phyloP scores from a whole-genome alignment of 2,329 filamentous ascomycete species.

The Aotearoamyces nothofagi region DNA sequence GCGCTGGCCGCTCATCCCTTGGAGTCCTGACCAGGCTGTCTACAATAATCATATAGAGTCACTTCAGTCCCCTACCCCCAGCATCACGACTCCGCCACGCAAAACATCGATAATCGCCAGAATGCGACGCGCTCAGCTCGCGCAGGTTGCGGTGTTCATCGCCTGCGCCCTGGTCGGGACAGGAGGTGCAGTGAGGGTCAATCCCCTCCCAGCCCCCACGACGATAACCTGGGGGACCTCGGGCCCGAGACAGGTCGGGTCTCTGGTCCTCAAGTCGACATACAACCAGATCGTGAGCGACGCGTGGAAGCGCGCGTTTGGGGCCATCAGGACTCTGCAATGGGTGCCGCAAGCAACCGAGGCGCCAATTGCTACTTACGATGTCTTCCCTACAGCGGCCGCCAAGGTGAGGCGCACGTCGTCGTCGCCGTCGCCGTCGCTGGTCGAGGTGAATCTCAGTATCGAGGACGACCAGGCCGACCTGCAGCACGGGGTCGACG shows the following conservation, averaged over 20 bases:
- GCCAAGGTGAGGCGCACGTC: constrained; percentile 12
- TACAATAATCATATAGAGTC: too few species aligned
- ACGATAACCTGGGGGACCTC: constrained; percentile 35
- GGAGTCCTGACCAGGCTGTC: too few species aligned
- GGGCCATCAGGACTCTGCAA: constrained; percentile 29
- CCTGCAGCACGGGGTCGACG: constrained; percentile 47
- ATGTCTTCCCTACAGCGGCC: constrained; percentile 31
- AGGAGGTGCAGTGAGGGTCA: constrained; percentile 30
- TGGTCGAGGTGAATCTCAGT: constrained; percentile 29
- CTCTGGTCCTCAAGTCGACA: constrained; percentile 23
- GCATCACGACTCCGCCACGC: too few species aligned
- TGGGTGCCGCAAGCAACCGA: constrained; percentile 39
- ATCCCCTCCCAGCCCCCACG: constrained; percentile 36
- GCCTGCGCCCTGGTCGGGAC: constrained; percentile 18
- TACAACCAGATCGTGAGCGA: constrained; percentile 23
- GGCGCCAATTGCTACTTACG: constrained; percentile 31
- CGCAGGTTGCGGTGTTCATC: constrained; percentile 3
- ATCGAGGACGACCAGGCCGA: constrained; percentile 28
- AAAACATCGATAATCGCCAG: too few species aligned
- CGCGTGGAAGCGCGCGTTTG: constrained; percentile 33
- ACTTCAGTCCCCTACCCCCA: too few species aligned
- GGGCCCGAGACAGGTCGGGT: constrained; percentile 28
- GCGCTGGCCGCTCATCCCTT: too few species aligned
- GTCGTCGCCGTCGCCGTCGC: too few species aligned
- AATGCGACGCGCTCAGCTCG: constrained; percentile 8